Evolutionary conservation across 2,329 filamentous ascomycete species (phyloP).

Genomic region (Apiospora arundinis): DNA sequence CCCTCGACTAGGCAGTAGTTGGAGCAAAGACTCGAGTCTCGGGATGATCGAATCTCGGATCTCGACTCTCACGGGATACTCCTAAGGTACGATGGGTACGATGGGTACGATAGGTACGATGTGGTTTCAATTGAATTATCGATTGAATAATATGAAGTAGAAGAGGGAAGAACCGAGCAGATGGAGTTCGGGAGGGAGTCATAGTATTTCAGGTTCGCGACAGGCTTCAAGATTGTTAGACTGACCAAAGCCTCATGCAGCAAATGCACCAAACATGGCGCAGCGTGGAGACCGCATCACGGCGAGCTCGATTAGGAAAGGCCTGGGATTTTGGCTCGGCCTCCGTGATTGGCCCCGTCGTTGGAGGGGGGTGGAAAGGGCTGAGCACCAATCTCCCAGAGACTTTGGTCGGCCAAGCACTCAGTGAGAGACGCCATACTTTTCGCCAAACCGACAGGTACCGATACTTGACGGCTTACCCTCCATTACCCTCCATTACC

Average conservation of each 20-base stretch:
- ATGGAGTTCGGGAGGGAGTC: conserved; percentile 22
- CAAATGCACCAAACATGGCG: conserved; percentile 12
- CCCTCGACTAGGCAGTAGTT: not conserved
- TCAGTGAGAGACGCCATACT: not conserved
- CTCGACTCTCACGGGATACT: not conserved
- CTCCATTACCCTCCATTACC: conserved; percentile 13
- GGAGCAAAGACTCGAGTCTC: not conserved
- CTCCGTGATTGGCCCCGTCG: not conserved
- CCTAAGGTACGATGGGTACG: not conserved
- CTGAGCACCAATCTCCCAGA: conserved; percentile 12
- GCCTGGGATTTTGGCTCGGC: not conserved
- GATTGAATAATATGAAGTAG: not conserved
- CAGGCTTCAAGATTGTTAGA: conserved; percentile 9
- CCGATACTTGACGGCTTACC: conserved; percentile 10
- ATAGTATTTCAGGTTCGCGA: conserved; percentile 22
- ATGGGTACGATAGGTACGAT: not conserved
- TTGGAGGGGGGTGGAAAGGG: not conserved
- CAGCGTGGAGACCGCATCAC: conserved; percentile 21
- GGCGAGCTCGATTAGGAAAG: conserved; percentile 21
- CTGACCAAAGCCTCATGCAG: conserved; percentile 12
- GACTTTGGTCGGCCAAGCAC: not conserved
- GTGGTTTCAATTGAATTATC: not conserved
- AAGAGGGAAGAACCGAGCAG: not conserved
- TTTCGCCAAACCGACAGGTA: not conserved
- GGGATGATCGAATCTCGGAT: not conserved